Percentiles rank a stretch among this genome's conserved stretches.
These are phyloP conservation scores for Geosmithia morbida DNA, from an alignment of 2,329 filamentous ascomycete genomes.

Conservation along the genomic window DNA sequence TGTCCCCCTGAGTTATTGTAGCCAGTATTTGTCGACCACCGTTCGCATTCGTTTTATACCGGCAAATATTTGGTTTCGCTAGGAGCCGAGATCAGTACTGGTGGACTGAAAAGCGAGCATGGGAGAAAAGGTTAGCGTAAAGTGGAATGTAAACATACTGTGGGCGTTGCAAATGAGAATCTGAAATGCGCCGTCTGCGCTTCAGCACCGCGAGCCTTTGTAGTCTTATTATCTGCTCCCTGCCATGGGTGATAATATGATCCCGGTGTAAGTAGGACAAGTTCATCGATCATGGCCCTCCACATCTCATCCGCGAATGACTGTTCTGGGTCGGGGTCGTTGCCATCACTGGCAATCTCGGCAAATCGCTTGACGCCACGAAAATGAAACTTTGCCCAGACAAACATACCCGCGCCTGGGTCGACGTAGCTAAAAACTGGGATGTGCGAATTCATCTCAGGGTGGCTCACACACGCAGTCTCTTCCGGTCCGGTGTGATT, in stretches of 20 bases:
- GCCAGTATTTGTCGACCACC: too few species aligned
- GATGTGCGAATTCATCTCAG: constrained; percentile 50
- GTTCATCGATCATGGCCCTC: constrained; percentile 6
- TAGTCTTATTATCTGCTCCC: constrained; percentile 9
- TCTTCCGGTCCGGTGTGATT: too few species aligned
- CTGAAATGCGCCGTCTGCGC: constrained; percentile 10
- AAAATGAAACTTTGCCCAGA: constrained; percentile 16
- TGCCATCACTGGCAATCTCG: constrained; percentile 7
- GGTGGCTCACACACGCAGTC: too few species aligned
- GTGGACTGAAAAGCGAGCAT: too few species aligned
- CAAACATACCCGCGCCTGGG: constrained; percentile 16
- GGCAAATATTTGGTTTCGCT: too few species aligned
- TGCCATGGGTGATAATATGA: constrained; percentile 17
- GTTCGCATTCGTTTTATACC: too few species aligned
- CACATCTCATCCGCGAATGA: constrained; percentile 7
- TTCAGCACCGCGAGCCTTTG: constrained; percentile 9
- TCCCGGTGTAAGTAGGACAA: constrained; percentile 13
- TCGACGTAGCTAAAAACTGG: constrained; percentile 26
- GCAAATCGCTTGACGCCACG: constrained; percentile 4
- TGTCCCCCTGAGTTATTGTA: too few species aligned
- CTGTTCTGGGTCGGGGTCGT: too few species aligned
- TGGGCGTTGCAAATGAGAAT: constrained; percentile 12
- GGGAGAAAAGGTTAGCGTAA: too few species aligned
- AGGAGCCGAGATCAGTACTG: too few species aligned
- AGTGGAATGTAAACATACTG: constrained; percentile 7